Evolutionary conservation across 768 basidiomycete species (phyloP), one percentile per base, ranked within the genome.

Genomic region (Leucosporidium yakuticum): DNA sequence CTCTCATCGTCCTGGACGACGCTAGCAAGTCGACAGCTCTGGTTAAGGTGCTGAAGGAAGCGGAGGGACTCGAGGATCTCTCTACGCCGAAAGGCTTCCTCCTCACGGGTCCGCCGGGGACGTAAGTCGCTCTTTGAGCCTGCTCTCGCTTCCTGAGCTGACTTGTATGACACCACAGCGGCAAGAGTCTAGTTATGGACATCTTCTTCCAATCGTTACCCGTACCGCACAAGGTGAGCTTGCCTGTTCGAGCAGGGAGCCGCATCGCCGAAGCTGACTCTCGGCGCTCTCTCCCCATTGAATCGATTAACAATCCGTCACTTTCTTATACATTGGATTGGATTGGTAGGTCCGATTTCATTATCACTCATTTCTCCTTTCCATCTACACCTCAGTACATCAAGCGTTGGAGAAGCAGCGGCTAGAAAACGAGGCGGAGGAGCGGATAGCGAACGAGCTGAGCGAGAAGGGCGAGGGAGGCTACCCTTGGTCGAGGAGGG

Each of bases 311-410:
- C n/a, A 8, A 8, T 44, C 11, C 12, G 5, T 5, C 34, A 36
- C 34, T 8, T 44, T 15, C 39, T 44, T 15, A 15, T 15, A 8
- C 39, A 44, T 2, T 44, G 14, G 11, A 36, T 12, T 36, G n/a
- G n/a, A n/a, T 36, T 12, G 34, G 34, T 12, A 44, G 39, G 78
- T 80, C 7, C 81, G 85, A 49, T 83, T 82, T 63, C 85, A 86
- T 76, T 86, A 85, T 75, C 84, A 81, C 75, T 80, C 83, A 63
- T 81, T 85, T 68, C 81, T 85, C 0, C 79, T 86, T 4, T 83
- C 82, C 47, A 79, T 86, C 9, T 85, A 85, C 74, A 81, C 82
- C 67, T 69, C 51, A 4, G 69, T 70, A 4, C 80, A 77, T 74
- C 75, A 74, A 17, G 72, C 68, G 5, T 69, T 75, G 17, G 72